phyloP scores from a whole-genome alignment of 2,329 filamentous ascomycete genomes.

The Aspergillus piperis region DNA sequence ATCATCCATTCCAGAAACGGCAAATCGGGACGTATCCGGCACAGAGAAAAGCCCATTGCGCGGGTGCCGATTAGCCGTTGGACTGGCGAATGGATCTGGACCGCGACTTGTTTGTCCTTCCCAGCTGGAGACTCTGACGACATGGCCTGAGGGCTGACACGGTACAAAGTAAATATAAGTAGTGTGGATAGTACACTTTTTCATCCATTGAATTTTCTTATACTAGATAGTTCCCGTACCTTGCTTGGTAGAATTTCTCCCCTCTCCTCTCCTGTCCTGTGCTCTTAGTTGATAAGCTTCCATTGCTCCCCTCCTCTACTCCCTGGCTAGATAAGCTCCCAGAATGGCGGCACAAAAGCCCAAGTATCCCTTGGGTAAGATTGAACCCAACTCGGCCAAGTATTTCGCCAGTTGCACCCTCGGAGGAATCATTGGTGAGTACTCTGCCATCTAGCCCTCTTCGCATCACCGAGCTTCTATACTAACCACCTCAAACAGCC shows the following conservation, averaged over 20 bases:
- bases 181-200: background rate
- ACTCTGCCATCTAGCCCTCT: background rate
- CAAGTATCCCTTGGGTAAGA: slow-evolving; percentile 51
- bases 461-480: slow-evolving; percentile 10
- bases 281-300: background rate
- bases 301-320: background rate
- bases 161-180: background rate
- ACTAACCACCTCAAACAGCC: slow-evolving; percentile 25
- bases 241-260: background rate
- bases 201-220: background rate
- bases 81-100: background rate
- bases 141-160: background rate
- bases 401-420: slow-evolving; percentile 84
- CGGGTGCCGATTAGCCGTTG: background rate
- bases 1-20: background rate
- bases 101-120: background rate
- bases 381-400: slow-evolving; percentile 75
- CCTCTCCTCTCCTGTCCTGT: background rate
- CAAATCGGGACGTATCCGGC: background rate
- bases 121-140: background rate
- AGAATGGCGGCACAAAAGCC: slow-evolving; percentile 36
- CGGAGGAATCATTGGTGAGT: slow-evolving; percentile 63
- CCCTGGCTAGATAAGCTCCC: background rate
- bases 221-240: no score
- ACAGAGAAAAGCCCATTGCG: background rate